A percentile compares a stretch with the other conserved stretches of the same genome.
These are phyloP conservation scores for Conticribra guillardii DNA, from an alignment of 108 stramenopile genomes.

Conservation along the genomic window DNA sequence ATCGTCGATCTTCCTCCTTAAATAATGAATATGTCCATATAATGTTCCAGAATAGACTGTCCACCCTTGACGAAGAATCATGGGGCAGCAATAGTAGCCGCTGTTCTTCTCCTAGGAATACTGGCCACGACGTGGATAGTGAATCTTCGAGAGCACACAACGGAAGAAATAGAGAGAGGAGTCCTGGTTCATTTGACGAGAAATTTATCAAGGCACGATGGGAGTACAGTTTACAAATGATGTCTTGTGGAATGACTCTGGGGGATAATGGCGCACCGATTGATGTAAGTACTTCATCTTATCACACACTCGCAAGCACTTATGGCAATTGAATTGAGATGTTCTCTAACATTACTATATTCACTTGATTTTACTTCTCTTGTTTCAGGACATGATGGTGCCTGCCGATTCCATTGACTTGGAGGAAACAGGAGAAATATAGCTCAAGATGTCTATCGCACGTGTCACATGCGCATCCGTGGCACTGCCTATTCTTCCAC, in stretches of 20 bases:
- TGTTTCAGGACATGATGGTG: conserved; percentile 8
- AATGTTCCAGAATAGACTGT: conserved; percentile 28
- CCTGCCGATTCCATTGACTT: conserved; percentile 13
- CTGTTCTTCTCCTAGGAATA: conserved; percentile 13
- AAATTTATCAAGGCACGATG: conserved; percentile 32
- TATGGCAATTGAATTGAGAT: no score
- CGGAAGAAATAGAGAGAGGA: conserved; percentile 2
- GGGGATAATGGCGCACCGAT: conserved; percentile 5
- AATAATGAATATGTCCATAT: conserved; percentile 20
- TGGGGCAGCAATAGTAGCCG: not conserved
- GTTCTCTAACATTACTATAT: not conserved
- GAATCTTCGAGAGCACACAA: no score
- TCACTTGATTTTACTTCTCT: not conserved
- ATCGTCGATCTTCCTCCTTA: not conserved
- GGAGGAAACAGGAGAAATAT: conserved; percentile 24
- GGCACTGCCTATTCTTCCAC: no score
- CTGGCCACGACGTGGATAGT: not conserved
- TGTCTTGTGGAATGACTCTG: conserved; percentile 1
- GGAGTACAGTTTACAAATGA: conserved; percentile 35
- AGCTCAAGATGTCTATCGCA: not conserved
- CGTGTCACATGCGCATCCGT: not conserved
- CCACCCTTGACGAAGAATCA: conserved; percentile 31
- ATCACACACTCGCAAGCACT: no score
- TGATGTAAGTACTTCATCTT: conserved; percentile 12
- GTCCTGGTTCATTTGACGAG: conserved; percentile 25